These are phyloP conservation scores for Lactarius sanguifluus DNA, from an alignment of 768 basidiomycete genomes.

Conservation along the genomic window DNA sequence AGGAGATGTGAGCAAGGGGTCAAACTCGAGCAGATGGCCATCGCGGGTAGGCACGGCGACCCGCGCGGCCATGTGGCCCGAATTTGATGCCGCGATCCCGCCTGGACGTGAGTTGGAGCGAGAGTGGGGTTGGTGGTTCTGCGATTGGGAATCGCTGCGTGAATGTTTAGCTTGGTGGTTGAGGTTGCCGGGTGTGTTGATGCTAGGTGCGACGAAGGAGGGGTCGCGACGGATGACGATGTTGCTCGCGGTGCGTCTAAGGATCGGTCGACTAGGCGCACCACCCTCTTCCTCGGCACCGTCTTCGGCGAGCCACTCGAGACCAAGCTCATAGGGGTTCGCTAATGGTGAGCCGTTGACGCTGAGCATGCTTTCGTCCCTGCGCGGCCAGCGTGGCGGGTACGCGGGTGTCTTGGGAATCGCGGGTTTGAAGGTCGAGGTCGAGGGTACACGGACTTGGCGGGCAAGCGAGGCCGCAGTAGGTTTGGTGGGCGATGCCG, in stretches of 20 bases:
- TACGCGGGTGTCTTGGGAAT: conserved; percentile 58
- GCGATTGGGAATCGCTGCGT: conserved; percentile 44
- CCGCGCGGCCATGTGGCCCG: conserved; percentile 49
- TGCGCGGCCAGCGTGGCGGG: conserved; percentile 66
- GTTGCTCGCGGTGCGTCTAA: conserved; percentile 48
- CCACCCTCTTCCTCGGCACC: conserved; percentile 33
- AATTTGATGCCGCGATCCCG: conserved; percentile 19
- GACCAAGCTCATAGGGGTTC: conserved; percentile 70
- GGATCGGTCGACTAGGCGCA: conserved; percentile 30
- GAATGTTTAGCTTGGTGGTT: conserved; percentile 43
- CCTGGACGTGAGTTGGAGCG: conserved; percentile 31
- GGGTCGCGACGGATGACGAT: conserved; percentile 64
- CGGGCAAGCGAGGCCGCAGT: conserved; percentile 35
- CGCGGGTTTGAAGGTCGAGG: conserved; percentile 68
- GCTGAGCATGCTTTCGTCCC: conserved; percentile 77
- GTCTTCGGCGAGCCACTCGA: conserved; percentile 55
- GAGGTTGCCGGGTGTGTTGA: conserved; percentile 28
- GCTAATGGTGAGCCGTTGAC: conserved; percentile 80
- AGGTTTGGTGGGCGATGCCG: conserved; percentile 54
- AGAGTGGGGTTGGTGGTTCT: conserved; percentile 24
- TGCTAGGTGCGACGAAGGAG: conserved; percentile 37
- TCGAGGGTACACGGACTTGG: conserved; percentile 48
- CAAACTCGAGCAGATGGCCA: conserved; percentile 81
- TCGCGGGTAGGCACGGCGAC: conserved; percentile 80
- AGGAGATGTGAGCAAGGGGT: conserved; percentile 75